Percentiles rank a stretch among this genome's conserved stretches.
Conservation (phyloP, 176 grass and related monocot genomes). For the Pontederia paniculata region DNA sequence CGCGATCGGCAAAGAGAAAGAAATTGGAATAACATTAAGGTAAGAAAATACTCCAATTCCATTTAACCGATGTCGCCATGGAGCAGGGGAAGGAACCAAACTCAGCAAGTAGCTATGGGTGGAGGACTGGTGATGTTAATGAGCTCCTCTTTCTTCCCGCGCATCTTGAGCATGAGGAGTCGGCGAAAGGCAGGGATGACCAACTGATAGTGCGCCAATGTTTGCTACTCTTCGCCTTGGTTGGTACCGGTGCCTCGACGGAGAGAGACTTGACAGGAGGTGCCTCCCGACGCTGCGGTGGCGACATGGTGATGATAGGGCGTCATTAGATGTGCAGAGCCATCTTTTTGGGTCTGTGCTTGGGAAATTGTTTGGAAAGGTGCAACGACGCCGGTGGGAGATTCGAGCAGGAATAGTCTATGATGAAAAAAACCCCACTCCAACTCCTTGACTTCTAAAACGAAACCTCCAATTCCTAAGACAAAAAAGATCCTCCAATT, state of each 20-base stretch:
- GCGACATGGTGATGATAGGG: conserved; percentile 15
- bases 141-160: too few species aligned
- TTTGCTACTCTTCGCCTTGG: conserved; percentile 88
- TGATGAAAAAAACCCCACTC: conserved; percentile 90
- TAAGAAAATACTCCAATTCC: too few species aligned
- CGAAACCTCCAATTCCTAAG: too few species aligned
- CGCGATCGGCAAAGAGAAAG: too few species aligned
- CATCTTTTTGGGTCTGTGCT: too few species aligned
- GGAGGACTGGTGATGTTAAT: conserved; percentile 10
- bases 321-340: neutral
- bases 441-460: conserved; percentile 55
- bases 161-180: conserved; percentile 17
- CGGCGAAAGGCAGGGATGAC: conserved; percentile 28
- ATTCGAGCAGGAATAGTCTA: conserved; percentile 78
- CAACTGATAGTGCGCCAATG: conserved; percentile 15
- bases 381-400: conserved; percentile 21
- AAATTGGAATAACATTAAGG: too few species aligned
- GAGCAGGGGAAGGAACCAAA: neutral
- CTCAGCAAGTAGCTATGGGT: conserved; percentile 50
- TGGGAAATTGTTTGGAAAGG: conserved; percentile 7
- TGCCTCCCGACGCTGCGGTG: conserved; percentile 2
- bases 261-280: conserved; percentile 45
- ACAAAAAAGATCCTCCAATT: too few species aligned
- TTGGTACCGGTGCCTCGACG: conserved; percentile 46
- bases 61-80: too few species aligned